These are phyloP conservation scores for Porphyrellus cyaneotinctus DNA, from an alignment of 768 basidiomycete genomes.

Conservation along the genomic window DNA sequence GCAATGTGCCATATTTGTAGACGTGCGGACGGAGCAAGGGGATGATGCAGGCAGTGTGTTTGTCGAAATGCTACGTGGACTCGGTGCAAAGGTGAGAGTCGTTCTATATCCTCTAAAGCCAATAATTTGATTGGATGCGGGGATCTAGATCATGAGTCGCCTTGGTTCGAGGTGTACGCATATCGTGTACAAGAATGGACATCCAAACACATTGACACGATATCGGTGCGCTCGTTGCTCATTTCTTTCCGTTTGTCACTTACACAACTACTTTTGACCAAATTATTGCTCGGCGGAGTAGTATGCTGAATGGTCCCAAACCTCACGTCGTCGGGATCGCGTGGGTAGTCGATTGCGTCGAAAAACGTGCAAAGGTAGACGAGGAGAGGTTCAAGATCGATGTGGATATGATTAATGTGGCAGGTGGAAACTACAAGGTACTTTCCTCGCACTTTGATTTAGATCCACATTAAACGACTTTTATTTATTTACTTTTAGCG, in stretches of 20 bases:
- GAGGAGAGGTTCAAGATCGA: constrained; percentile 66
- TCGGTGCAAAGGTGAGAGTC: constrained; percentile 72
- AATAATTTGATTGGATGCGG: neutral
- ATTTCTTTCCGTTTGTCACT: neutral
- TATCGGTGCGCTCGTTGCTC: constrained; percentile 49
- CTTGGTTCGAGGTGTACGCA: constrained; percentile 76
- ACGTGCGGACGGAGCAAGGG: constrained; percentile 69
- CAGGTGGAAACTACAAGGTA: constrained; percentile 64
- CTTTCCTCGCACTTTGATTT: neutral
- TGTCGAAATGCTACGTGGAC: constrained; percentile 71
- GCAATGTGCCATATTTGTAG: constrained; percentile 79
- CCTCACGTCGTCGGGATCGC: constrained; percentile 79
- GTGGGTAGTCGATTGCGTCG: constrained; percentile 87
- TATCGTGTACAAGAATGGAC: constrained; percentile 81
- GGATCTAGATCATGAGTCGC: constrained; percentile 53
- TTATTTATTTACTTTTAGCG: constrained; percentile 53
- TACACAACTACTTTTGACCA: neutral
- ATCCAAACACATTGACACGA: constrained; percentile 65
- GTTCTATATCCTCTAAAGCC: neutral
- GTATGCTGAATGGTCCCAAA: constrained; percentile 60
- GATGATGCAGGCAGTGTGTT: constrained; percentile 81
- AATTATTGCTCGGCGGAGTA: constrained; percentile 20
- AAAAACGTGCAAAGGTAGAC: constrained; percentile 58
- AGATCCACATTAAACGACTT: neutral
- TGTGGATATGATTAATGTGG: constrained; percentile 53